Evolutionary conservation across 441 rosid genomes (phyloP), one percentile per base, ranked within the genome.

Genomic region (Adansonia grandidieri): DNA sequence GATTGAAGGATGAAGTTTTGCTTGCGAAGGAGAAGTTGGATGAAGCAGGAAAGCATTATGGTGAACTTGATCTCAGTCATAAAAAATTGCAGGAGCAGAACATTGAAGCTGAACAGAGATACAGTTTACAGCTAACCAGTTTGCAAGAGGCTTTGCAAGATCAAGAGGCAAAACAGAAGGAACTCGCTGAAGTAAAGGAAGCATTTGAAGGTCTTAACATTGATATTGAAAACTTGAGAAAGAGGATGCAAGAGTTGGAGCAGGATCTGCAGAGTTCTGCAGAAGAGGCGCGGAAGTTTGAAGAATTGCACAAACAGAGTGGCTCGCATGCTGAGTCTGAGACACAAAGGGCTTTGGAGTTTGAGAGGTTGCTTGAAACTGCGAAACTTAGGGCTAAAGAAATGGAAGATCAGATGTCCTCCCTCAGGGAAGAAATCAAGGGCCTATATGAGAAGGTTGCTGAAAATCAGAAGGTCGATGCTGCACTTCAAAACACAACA

Each of bases 231-330:
- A 88, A 51, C 80, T 91, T 96, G 4, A 82, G 89, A 82, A 92
- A 89, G 86, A 89, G 84, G 86, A 84, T 88, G 88, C 83, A 81
- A 63, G 93, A 91, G 80, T 77, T 92, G 89, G 96, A 91, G 62
- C 82, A 88, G 67, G 93, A 89, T 83, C 86, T 96, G 73, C 87
- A 80, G 14, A 22, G 67, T 76, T 89, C 98, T 20, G 84, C 79
- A 8, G 86, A 80, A 20, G 98, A 94, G 81, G 90, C 92, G 53
- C 87, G 76, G 84, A 94, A 87, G 83, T 94, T 88, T 61, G 95
- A 94, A 86, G 98, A 91, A 78, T 85, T 96, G 85, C 98, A 93
- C 82, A 89, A 85, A 78, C 76, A 93, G 85, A 93, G 94, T 20
- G 91, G 92, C 48, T 90, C 86, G 32, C 95, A 86, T 82, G 97